These are phyloP conservation scores for Mortierella alpina DNA, from an alignment of 192 early-diverging fungal species.

Conservation along the genomic window DNA sequence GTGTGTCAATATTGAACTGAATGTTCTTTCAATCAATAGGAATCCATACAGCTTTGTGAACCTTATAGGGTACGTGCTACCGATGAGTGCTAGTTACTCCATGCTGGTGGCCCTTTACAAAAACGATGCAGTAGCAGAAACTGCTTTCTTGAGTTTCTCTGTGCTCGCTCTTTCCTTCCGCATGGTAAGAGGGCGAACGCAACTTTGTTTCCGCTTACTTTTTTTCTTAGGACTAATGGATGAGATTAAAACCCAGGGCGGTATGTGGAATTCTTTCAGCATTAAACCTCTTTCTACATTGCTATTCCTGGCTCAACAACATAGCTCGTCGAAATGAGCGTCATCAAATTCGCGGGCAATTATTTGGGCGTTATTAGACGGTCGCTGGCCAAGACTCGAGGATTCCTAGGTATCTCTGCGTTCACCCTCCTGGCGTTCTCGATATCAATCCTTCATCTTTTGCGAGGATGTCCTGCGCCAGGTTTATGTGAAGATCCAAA, in stretches of 20 bases:
- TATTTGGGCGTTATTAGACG: slow-evolving; percentile 26
- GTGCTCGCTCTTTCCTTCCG: slow-evolving; percentile 18
- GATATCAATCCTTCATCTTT: slow-evolving; percentile 19
- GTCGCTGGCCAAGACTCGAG: slow-evolving; percentile 10
- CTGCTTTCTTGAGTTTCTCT: slow-evolving; percentile 11
- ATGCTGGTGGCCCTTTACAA: not conserved
- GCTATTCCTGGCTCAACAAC: not conserved
- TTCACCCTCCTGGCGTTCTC: slow-evolving; percentile 22
- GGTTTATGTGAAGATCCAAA: not conserved
- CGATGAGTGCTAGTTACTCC: slow-evolving; percentile 8
- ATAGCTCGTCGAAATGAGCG: slow-evolving; percentile 36
- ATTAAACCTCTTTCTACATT: too few species aligned
- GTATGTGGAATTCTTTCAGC: not conserved
- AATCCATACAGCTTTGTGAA: slow-evolving; percentile 14
- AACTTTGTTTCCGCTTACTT: not conserved
- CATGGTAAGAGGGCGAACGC: not conserved
- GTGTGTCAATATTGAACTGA: not conserved
- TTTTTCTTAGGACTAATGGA: not conserved
- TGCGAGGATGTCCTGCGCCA: not conserved
- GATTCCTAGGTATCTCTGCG: slow-evolving; percentile 46
- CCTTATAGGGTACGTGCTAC: not conserved
- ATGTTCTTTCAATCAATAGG: not conserved
- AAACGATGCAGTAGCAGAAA: not conserved
- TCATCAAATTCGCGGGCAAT: slow-evolving; percentile 22
- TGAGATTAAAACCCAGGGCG: too few species aligned